phyloP scores from a whole-genome alignment of 2,329 filamentous ascomycete genomes.

The Epichloe uncinata region DNA sequence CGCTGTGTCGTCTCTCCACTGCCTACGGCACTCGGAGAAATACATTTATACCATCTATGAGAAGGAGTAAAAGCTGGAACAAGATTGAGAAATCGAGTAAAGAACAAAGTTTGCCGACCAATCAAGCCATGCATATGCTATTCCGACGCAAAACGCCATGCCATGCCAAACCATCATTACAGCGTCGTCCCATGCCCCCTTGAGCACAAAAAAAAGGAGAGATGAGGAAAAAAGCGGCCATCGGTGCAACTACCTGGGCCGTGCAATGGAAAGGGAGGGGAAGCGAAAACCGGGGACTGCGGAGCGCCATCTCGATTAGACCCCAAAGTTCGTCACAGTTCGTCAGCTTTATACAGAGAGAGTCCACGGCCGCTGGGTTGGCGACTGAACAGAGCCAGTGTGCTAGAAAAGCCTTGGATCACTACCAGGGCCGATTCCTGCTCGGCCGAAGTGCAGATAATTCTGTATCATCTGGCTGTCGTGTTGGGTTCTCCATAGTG shows the following conservation, averaged over 20 bases:
- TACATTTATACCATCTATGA: conserved; percentile 8
- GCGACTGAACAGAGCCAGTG: no score
- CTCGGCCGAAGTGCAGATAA: neutral
- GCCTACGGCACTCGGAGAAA: conserved; percentile 1
- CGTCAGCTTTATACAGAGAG: no score
- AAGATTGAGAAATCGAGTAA: neutral
- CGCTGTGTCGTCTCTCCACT: conserved; percentile 3
- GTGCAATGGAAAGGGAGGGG: no score
- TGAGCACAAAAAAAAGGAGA: neutral
- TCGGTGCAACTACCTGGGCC: no score
- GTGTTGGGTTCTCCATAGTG: neutral
- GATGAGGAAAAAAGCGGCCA: neutral
- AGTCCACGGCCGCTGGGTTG: no score
- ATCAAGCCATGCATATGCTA: conserved; percentile 2
- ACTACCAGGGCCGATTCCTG: conserved; percentile 6
- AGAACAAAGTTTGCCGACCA: neutral
- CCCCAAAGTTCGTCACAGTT: no score
- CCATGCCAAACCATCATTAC: no score
- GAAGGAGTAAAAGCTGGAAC: neutral
- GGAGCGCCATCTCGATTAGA: no score
- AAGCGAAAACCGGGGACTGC: no score
- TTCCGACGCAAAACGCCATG: neutral
- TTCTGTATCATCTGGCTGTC: neutral
- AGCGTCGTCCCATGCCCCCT: neutral
- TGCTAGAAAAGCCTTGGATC: neutral